Conservation (phyloP, 202 grass and related monocot species). For the Panicum virgatum region DNA sequence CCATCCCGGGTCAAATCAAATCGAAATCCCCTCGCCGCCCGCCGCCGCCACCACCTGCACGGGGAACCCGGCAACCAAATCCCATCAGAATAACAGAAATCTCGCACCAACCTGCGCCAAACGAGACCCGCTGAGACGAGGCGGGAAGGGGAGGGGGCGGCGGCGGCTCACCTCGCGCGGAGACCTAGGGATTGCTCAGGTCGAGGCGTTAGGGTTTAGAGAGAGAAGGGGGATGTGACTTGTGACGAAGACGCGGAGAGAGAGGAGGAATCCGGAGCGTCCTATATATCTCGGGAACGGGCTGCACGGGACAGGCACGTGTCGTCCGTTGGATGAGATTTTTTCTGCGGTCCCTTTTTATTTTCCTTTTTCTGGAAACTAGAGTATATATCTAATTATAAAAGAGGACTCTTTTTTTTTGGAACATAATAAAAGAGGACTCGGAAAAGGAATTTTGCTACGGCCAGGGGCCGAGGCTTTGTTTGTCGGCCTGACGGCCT, state of each 20-base stretch:
- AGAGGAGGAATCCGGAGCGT: neutral
- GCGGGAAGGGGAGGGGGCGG: neutral
- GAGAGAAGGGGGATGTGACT: too few species aligned
- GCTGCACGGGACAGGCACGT: constrained; percentile 7
- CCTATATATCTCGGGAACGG: neutral
- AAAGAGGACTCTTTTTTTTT: too few species aligned
- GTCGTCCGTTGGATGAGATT: neutral
- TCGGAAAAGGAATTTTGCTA: neutral
- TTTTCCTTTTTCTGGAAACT: neutral
- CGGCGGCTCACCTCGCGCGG: constrained; percentile 32
- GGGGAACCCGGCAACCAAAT: neutral
- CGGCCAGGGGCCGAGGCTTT: too few species aligned
- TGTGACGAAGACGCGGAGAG: too few species aligned
- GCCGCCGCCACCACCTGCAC: constrained; percentile 32
- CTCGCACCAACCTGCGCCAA: neutral
- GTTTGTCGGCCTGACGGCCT: neutral
- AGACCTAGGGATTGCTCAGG: constrained; percentile 24
- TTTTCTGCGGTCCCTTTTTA: neutral
- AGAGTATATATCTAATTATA: too few species aligned
- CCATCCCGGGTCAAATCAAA: constrained; percentile 48
- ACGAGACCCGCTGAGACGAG: neutral
- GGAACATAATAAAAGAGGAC: neutral
- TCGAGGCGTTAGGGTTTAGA: constrained; percentile 41
- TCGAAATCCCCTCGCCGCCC: constrained; percentile 26
- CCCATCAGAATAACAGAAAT: neutral